Percentiles rank a stretch among this genome's conserved stretches.
Evolutionary conservation across 1,139 yeast genomes (phyloP).

Genomic region (Oligophagozyma castellii): DNA sequence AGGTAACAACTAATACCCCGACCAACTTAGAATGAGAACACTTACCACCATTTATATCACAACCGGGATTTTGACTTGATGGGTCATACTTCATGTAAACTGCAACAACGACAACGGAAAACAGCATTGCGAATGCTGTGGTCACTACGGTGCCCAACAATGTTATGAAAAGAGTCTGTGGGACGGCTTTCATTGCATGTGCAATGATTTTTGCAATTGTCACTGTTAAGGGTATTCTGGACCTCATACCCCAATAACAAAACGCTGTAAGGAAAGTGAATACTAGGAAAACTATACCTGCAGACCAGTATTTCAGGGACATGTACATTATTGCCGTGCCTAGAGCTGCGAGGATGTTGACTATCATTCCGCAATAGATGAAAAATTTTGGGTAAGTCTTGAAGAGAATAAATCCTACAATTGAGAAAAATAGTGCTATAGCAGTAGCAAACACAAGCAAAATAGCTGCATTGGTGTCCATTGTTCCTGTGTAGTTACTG

Average conservation of each 20-base stretch:
- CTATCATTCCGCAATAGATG: conserved; percentile 54
- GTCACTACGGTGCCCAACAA: conserved; percentile 51
- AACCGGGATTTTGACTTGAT: conserved; percentile 32
- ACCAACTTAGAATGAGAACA: conserved; percentile 57
- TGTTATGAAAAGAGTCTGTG: conserved; percentile 55
- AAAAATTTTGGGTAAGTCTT: conserved; percentile 52
- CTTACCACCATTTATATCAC: conserved; percentile 43
- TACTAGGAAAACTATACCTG: conserved; percentile 62
- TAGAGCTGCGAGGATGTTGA: conserved; percentile 54
- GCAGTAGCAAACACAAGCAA: conserved; percentile 55
- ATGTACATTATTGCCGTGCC: conserved; percentile 69
- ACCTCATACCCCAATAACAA: conserved; percentile 62
- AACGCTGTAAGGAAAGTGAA: conserved; percentile 52
- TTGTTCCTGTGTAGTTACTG: conserved; percentile 37
- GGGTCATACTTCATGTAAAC: conserved; percentile 63
- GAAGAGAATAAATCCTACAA: conserved; percentile 45
- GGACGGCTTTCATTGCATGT: conserved; percentile 59
- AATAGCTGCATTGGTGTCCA: conserved; percentile 63
- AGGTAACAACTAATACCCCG: conserved; percentile 52
- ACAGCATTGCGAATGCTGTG: conserved; percentile 51
- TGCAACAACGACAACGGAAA: conserved; percentile 56
- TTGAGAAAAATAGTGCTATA: conserved; percentile 46
- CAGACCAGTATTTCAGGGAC: conserved; percentile 51
- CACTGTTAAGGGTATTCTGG: conserved; percentile 61
- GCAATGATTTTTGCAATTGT: conserved; percentile 58